Base-by-base conservation (phyloP, 2,329 filamentous ascomycete genomes). In the Chrysoporthe cubensis region DNA sequence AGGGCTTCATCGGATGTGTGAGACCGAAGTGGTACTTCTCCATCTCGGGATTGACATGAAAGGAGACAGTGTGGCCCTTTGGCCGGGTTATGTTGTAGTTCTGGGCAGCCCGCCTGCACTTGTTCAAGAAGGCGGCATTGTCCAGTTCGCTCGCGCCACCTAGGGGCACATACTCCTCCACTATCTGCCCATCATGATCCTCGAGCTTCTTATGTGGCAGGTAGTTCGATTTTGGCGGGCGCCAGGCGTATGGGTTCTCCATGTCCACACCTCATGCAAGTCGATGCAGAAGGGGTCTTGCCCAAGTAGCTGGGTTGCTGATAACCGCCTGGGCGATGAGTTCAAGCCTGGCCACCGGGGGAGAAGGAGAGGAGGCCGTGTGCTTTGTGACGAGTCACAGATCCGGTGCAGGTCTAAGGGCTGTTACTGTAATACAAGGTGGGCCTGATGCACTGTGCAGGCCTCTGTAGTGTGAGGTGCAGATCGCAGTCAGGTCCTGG, bases 1-100 rank as follows among this genome's bases (percentile, higher is more conserved):
- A 98, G 68, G 96, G 96, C 79, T 99, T 99, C 96, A 99, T 99
- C 26, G 96, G 96, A 82, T 99, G 96, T 11, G 93, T 94, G 80
- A 93, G 91, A 72, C 96, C 96, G 78, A 99, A 99, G 79, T 99
- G 96, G 80, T 98, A 95, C 76, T 92, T 91, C 81, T 99, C 96
- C 77, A 98, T 96, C 69, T 93, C 90, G 1, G 94, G 92, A 75
- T 97, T 97, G 81, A 94, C 93, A 78, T 99, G 96, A 80, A 94
- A 98, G 11, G 95, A 97, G 59, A 99, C 95, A 43, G 87, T 94
- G 80, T 96, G 94, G 73, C 94, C 94, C 76, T 91, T 90, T 1
- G 95, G 94, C 46, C 89, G 87, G 64, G 89, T 88, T 75, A 97
- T 92, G 72, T 89, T 90, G 78, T 92, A 85, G 63, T 86, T 82